These are phyloP conservation scores for Rhododendron ovatum DNA, from an alignment of 148 eudicot species.

Conservation along the genomic window DNA sequence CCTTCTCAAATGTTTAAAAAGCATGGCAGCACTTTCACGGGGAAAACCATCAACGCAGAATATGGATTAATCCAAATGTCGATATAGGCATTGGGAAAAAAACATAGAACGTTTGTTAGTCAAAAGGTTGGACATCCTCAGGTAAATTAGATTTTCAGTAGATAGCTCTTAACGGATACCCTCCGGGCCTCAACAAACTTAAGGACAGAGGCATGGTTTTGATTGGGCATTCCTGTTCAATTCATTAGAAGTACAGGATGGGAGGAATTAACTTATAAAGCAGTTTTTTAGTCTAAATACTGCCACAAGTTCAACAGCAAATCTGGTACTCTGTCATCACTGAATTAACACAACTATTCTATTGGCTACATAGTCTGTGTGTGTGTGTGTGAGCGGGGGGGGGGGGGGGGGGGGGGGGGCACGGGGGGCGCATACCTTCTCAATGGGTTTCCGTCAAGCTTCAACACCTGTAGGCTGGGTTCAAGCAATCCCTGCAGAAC, in stretches of 20 bases:
- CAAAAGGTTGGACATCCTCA: background rate
- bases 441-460: slow-evolving; percentile 88
- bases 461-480: slow-evolving; percentile 77
- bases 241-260: background rate
- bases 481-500: slow-evolving; percentile 86
- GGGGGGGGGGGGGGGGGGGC: background rate
- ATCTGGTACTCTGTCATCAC: background rate
- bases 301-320: background rate
- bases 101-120: background rate
- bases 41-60: background rate
- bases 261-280: background rate
- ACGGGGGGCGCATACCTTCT: slow-evolving; percentile 59
- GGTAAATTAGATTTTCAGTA: background rate
- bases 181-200: background rate
- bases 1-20: background rate
- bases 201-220: background rate
- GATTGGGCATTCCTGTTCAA: background rate
- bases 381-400: no score
- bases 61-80: background rate
- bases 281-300: background rate
- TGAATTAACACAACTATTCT: background rate
- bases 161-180: background rate
- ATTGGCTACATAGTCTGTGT: background rate
- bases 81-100: background rate
- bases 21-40: background rate